Conservation (phyloP, 495 filamentous ascomycete species). For the Aspergillus panamensis region DNA sequence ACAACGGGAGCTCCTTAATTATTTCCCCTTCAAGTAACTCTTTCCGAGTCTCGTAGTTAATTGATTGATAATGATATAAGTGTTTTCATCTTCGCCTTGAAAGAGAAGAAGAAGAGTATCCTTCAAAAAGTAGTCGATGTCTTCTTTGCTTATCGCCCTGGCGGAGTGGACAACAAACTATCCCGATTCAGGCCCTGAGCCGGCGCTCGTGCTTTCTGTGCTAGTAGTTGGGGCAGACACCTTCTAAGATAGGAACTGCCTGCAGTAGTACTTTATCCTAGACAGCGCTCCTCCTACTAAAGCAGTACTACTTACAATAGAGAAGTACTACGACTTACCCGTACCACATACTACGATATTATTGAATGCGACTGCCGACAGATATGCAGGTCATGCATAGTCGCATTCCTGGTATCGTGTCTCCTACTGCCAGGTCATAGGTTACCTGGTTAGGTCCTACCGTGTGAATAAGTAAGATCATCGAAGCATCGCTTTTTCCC, state of each 20-base stretch:
- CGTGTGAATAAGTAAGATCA: background rate
- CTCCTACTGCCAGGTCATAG: background rate
- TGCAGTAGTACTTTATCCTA: conserved; percentile 17
- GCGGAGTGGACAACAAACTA: conserved; percentile 10
- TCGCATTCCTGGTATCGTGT: background rate
- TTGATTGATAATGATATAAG: background rate
- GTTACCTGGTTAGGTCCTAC: background rate
- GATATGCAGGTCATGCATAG: conserved; percentile 5
- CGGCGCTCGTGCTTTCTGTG: conserved; percentile 14
- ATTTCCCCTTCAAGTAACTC: background rate
- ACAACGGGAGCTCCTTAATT: conserved; percentile 1
- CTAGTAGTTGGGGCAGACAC: conserved; percentile 4
- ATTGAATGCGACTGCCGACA: background rate
- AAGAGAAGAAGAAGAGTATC: too few species aligned
- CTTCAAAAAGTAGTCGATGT: background rate
- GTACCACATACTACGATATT: background rate
- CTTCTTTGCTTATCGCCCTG: conserved; percentile 5
- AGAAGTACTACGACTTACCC: background rate
- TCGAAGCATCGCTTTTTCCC: background rate
- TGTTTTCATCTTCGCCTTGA: background rate
- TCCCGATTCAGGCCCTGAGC: conserved; percentile 17
- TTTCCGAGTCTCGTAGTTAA: background rate
- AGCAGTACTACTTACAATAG: background rate
- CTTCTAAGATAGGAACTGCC: conserved; percentile 20
- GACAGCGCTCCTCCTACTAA: background rate